phyloP scores from a whole-genome alignment of 2,329 filamentous ascomycete species.

The Paracoccidioides brasiliensis region DNA sequence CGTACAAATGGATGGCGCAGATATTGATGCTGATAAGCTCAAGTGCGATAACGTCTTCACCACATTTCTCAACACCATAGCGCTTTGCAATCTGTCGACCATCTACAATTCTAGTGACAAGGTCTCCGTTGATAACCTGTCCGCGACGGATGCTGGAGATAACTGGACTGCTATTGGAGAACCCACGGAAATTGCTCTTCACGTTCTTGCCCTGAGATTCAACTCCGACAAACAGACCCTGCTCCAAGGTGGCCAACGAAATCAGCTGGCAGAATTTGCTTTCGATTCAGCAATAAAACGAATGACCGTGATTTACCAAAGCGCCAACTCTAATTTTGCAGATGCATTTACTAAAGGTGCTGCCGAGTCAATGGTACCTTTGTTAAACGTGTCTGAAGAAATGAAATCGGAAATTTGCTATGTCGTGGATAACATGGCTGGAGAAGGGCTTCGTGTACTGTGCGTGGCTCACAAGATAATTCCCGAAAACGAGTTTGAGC shows the following conservation, averaged over 20 bases:
- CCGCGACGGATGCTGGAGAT: conserved; percentile 17
- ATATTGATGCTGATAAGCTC: conserved; percentile 5
- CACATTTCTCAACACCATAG: conserved; percentile 44
- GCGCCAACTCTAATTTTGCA: conserved; percentile 4
- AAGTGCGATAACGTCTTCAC: conserved; percentile 19
- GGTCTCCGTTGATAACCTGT: conserved; percentile 7
- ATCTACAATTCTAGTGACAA: conserved; percentile 33
- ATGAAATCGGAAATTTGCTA: conserved; percentile 41
- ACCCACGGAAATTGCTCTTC: conserved; percentile 54
- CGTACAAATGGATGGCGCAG: conserved; percentile 9
- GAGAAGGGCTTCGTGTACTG: conserved; percentile 50
- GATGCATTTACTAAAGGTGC: conserved; percentile 36
- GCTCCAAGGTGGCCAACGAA: conserved; percentile 34
- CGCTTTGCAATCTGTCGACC: conserved; percentile 47
- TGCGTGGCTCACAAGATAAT: conserved; percentile 18
- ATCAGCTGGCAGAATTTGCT: conserved; percentile 48
- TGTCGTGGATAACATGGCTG: conserved; percentile 50
- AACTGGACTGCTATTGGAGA: conserved; percentile 48
- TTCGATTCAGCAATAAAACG: conserved; percentile 58
- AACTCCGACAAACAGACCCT: conserved; percentile 37
- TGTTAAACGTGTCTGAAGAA: conserved; percentile 42
- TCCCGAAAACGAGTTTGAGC: conserved; percentile 28
- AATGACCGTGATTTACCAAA: conserved; percentile 51
- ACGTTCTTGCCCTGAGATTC: conserved; percentile 55
- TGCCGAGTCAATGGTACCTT: conserved; percentile 49